phyloP scores from a whole-genome alignment of 352 stramenopile genomes.

The Globisporangium ultimum region DNA sequence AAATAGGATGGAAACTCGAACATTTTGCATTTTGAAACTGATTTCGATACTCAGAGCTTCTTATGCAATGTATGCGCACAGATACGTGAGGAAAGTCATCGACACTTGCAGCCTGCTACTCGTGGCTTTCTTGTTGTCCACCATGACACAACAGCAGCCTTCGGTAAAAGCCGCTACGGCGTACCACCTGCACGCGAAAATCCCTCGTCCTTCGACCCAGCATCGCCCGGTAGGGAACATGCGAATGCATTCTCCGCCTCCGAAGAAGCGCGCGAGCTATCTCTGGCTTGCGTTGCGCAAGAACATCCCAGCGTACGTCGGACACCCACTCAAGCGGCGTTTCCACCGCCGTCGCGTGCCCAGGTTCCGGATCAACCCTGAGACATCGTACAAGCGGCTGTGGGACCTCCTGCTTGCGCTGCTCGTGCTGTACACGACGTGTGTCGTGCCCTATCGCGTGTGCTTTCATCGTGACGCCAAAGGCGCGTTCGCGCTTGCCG shows the following conservation, averaged over 20 bases:
- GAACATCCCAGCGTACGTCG: conserved; percentile 48
- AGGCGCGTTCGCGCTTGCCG: conserved; percentile 40
- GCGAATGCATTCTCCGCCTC: not conserved
- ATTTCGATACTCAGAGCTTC: too few relatives aligned
- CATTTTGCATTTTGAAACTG: too few relatives aligned
- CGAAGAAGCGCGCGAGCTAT: conserved; percentile 28
- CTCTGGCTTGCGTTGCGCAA: conserved; percentile 55
- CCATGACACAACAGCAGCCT: not conserved
- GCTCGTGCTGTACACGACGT: conserved; percentile 77
- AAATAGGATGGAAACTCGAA: too few relatives aligned
- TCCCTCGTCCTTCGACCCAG: not conserved
- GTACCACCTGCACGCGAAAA: not conserved
- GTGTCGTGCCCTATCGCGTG: conserved; percentile 71
- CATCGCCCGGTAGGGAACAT: not conserved
- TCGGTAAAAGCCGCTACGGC: not conserved
- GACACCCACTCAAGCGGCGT: conserved; percentile 24
- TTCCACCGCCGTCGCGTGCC: conserved; percentile 28
- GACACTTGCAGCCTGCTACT: too few relatives aligned
- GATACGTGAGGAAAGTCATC: too few relatives aligned
- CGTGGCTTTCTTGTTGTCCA: not conserved
- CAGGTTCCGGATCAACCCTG: conserved; percentile 59
- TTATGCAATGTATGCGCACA: too few relatives aligned
- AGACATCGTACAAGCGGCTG: conserved; percentile 44
- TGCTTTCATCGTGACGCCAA: conserved; percentile 67
- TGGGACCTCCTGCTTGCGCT: conserved; percentile 66